Evolutionary conservation across 257 asterid species (phyloP).

Genomic region (Echium plantagineum): DNA sequence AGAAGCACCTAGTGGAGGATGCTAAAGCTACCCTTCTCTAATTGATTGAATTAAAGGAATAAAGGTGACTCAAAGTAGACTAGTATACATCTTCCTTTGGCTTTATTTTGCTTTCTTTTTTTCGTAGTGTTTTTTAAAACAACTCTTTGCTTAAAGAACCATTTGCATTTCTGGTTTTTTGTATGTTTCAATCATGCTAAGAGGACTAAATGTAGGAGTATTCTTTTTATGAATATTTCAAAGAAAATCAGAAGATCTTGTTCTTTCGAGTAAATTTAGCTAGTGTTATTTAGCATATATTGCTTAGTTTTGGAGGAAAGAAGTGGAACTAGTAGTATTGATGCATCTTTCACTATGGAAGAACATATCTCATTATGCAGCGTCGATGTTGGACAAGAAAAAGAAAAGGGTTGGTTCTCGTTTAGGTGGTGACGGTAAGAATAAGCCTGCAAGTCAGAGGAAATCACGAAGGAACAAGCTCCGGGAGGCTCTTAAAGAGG

Average conservation of each 20-base stretch:
- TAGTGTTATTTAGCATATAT: not conserved
- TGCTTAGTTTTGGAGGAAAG: constrained; percentile 5
- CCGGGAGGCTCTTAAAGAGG: constrained; percentile 26
- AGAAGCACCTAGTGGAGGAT: constrained; percentile 4
- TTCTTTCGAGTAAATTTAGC: not conserved
- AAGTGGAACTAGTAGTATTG: constrained; percentile 4
- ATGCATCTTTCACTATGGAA: constrained; percentile 33
- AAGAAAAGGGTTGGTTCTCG: constrained; percentile 11
- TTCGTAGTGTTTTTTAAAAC: constrained; percentile 3
- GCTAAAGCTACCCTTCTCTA: constrained; percentile 4
- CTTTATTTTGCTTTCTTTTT: not conserved
- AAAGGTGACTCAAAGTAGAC: constrained; percentile 7
- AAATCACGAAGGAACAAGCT: constrained; percentile 16
- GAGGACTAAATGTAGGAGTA: no score
- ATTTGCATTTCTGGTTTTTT: constrained; percentile 4
- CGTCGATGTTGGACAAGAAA: constrained; percentile 21
- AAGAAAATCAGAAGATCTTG: not conserved
- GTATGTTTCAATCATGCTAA: constrained; percentile 6
- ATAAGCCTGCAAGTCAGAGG: constrained; percentile 9
- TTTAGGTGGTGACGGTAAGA: constrained; percentile 6
- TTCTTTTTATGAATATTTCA: no score
- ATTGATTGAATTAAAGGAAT: not conserved
- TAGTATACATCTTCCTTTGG: not conserved
- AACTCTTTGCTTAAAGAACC: not conserved
- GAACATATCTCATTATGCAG: constrained; percentile 23